These are phyloP conservation scores for Allomyces javanicus DNA, from an alignment of 192 early-diverging fungal genomes.

Conservation along the genomic window DNA sequence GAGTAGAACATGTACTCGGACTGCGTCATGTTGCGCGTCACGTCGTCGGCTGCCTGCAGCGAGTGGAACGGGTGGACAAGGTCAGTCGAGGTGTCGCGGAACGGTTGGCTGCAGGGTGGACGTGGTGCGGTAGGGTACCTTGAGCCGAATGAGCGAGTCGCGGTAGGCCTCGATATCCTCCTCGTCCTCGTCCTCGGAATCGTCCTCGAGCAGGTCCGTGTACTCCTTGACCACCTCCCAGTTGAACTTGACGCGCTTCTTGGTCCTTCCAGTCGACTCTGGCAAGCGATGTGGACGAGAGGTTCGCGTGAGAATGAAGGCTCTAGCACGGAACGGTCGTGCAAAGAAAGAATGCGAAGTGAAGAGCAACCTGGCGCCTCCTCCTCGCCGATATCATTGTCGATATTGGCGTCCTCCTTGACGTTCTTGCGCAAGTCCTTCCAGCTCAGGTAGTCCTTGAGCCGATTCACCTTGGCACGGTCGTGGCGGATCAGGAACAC, in stretches of 20 bases:
- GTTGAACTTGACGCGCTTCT: conserved; percentile 65
- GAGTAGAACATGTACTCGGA: conserved; percentile 99
- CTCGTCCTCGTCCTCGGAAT: conserved; percentile 71
- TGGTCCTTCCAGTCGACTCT: conserved; percentile 28
- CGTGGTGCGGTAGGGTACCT: conserved; percentile 12
- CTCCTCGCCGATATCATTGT: conserved; percentile 17
- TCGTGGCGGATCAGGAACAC: conserved; percentile 96
- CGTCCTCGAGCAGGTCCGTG: conserved; percentile 52
- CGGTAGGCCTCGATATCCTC: conserved; percentile 69
- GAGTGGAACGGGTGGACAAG: too few relatives aligned
- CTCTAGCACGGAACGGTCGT: neutral
- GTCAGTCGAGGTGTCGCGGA: too few relatives aligned
- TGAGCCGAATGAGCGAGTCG: conserved; percentile 65
- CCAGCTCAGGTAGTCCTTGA: conserved; percentile 79
- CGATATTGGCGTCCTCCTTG: conserved; percentile 51
- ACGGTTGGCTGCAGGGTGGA: too few relatives aligned
- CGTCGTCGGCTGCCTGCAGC: conserved; percentile 62
- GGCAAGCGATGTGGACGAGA: neutral
- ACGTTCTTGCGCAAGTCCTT: conserved; percentile 88
- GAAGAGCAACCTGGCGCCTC: conserved; percentile 29
- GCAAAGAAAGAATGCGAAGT: too few relatives aligned
- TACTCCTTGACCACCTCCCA: conserved; percentile 84
- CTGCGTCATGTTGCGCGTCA: conserved; percentile 83
- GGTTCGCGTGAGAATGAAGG: neutral
- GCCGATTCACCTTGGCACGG: conserved; percentile 72